phyloP scores from a whole-genome alignment of 108 stramenopile species.

The Epipyxis sp. region DNA sequence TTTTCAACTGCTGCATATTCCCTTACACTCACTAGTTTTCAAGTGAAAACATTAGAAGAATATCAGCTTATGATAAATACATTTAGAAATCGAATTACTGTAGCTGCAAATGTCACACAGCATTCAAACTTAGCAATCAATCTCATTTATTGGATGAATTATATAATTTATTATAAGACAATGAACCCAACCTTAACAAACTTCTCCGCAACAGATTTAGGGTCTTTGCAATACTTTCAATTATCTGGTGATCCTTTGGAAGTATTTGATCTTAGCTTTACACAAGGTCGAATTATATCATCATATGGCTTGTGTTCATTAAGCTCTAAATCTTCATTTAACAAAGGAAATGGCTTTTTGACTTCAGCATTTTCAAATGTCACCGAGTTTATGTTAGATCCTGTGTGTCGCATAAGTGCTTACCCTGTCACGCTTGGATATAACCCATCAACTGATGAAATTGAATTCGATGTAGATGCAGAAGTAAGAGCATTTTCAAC shows the following conservation, averaged over 20 bases:
- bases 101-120: background rate
- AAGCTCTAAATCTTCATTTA: background rate
- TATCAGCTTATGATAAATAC: slow-evolving; percentile 3
- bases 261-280: background rate
- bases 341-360: background rate
- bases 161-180: background rate
- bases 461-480: background rate
- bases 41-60: background rate
- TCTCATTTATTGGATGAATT: background rate
- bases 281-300: background rate
- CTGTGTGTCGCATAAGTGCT: background rate
- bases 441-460: background rate
- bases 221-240: background rate
- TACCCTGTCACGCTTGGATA: background rate
- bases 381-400: background rate
- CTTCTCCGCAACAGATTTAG: background rate
- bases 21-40: background rate
- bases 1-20: background rate
- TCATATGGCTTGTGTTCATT: background rate
- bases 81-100: background rate
- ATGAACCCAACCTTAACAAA: background rate
- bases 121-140: background rate
- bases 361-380: background rate
- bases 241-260: background rate
- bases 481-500: background rate